Base-by-base conservation (phyloP, 371 early-diverging fungal species). In the Mortierella sp. region DNA sequence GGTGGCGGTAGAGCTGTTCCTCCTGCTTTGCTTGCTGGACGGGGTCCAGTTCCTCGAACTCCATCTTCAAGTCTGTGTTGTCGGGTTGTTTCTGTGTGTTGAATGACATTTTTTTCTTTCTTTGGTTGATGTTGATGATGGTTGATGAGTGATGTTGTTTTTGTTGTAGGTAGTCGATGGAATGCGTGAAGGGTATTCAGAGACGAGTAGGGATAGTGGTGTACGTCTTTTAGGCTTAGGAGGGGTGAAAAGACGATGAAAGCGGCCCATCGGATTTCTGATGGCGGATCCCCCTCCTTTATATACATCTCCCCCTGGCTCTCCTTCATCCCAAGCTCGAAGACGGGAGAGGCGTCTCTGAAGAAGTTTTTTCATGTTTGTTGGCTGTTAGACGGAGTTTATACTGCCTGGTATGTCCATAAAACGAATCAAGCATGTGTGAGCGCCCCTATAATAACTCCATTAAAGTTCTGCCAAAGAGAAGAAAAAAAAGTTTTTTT, bases 211-310 rank as follows among this genome's bases (percentile, higher is more conserved):
- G 63, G n/a, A 41, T 27, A 71, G 27, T 46, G 48, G 8, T 54
- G 60, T 73, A 35, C 83, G 83, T 80, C 83, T 83, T 83, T 83
- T 83, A 83, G 80, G 80, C 49, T 65, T 56, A 51, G 71, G 71
- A 83, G 80, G 80, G 83, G 83, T 80, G 83, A 83, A 83, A 83
- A 83, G 83, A 83, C 83, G 83, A 65, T 68, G 77, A 83, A 83
- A 83, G 83, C 83, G 83, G 83, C 83, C 80, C 83, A 80, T 46
- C 48, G 80, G 77, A 73, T 77, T 70, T 74, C 14, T 72, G 58
- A 74, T 76, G 68, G 43, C 43, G 76, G 44, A 75, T 72, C 72
- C 35, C 21, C 32, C 38, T 3, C 51, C 41, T 74, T 79, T 83
- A 76, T 79, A 83, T 83, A 83, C 73, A 49, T 44, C 41, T n/a